Base-by-base conservation (phyloP, 169 alveolate genomes). In the Miamiensis avidus region DNA sequence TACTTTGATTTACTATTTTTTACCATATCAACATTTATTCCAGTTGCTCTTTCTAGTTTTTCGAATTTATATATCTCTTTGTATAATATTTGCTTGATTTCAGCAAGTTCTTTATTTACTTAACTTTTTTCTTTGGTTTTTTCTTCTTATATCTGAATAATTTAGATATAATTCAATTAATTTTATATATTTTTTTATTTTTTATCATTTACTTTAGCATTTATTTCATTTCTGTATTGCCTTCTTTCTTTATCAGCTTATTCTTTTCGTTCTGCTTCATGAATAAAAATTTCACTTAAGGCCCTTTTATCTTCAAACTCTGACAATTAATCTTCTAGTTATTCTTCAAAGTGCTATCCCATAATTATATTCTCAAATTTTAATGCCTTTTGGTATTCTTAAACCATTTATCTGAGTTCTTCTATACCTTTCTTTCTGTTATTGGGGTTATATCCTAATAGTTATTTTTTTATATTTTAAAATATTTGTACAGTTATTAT, bases 271-370 rank as follows among this genome's bases (percentile, higher is more conserved):
- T 64, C 64, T 29, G 34, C 65, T 28, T 79, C 76, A 25, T 79
- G 84, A 31, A 49, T 79, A 29, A 79, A 79, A 28, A 79, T 79
- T 79, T 79, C 84, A 0, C 64, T 33, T 28, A 79, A 33, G 0
- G 84, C 75, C 1, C 31, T 79, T 49, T 79, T 79, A 79, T 79
- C 84, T 15, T 79, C 84, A 29, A n/a, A 79, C 20, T 79, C 84
- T n/a, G 75, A 34, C 6, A 79, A 30, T 65, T 79, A 75, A 26
- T 79, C 84, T 79, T 79, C 84, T 1, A 79, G 64, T 6, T 34
- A 76, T 27, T 79, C 75, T 29, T 79, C 34, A 64, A 79, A 79
- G 20, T 49, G 69, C 26, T 20, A 4, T 11, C 69, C 69, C 20
- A 49, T 11, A 49, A 49, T 49, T 49, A 49, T 20, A 11, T 49